Evolutionary conservation across 1,284 basidiomycete genomes (phyloP), one percentile per base, ranked within the genome.

Genomic region (Uromyces viciae-fabae): DNA sequence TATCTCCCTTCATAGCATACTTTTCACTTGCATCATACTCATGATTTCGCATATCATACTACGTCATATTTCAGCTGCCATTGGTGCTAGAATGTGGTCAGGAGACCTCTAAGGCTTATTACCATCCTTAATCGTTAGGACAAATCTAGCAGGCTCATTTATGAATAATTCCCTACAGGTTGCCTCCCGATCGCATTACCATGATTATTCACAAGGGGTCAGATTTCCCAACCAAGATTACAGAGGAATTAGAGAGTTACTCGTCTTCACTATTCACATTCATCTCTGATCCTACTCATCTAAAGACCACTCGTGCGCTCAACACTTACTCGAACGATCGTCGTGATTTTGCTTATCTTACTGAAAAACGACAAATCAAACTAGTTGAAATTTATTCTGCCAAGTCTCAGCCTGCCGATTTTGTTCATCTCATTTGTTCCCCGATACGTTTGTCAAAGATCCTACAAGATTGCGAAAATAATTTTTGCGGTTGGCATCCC

Each of bases 61-160:
- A 25, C 25, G 31, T 11, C 58, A 49, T 19, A 3, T 7, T 25
- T 42, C 62, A 79, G 76, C 76, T n/a, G 40, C 76, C 17, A 60
- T 79, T 54, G 76, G 76, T n/a, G 76, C 76, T 17, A 66, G 76
- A 56, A 79, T 79, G 15, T 79, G 76, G 76, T 79, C 5, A 43
- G 76, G 33, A 74, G 19, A 42, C 43, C 33, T 49, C 7, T 54
- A 19, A 25, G 62, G 17, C 33, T 42, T 36, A n/a, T 43, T 19
- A 62, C 3, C 17, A 58, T 31, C 38, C n/a, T n/a, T 11, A 17
- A 62, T 62, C 9, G 25, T 62, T 62, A n/a, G n/a, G n/a, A n/a
- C n/a, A n/a, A n/a, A n/a, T n/a, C n/a, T n/a, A n/a, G n/a, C n/a
- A n/a, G 15, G 14, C 49, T 52, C n/a, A 15, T 52, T 15, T 52